A percentile compares a stretch with the other conserved stretches of the same genome.
These are phyloP conservation scores for Pyrenochaeta sp. DNA, from an alignment of 2,329 filamentous ascomycete species.

Conservation along the genomic window DNA sequence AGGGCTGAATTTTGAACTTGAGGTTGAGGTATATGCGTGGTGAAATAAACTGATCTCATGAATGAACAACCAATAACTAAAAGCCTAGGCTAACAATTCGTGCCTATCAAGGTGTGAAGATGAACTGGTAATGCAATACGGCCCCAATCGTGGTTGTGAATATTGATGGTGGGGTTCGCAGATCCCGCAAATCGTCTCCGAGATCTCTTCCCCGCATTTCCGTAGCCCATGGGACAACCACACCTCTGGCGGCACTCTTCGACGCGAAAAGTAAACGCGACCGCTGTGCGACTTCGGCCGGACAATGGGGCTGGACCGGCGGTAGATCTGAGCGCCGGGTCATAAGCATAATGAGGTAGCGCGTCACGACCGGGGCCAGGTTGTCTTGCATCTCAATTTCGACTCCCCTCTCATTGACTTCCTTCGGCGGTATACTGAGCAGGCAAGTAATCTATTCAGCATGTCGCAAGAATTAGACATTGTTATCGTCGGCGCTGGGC, in stretches of 20 bases:
- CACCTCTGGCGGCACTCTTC: neutral
- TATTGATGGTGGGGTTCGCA: conserved; percentile 4
- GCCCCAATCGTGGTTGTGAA: no score
- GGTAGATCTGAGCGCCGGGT: conserved; percentile 19
- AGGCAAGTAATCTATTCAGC: neutral
- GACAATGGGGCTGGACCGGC: conserved; percentile 8
- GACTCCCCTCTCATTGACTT: neutral
- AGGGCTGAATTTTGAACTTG: no score
- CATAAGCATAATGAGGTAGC: conserved; percentile 4
- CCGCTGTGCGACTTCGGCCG: neutral
- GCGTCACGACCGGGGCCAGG: conserved; percentile 6
- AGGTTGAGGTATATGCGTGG: no score
- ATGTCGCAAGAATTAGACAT: conserved; percentile 33
- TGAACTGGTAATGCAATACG: neutral
- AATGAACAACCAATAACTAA: no score
- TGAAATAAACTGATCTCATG: no score
- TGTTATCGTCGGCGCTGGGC: conserved; percentile 49
- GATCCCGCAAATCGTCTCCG: conserved; percentile 5
- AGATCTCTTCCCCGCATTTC: conserved; percentile 7
- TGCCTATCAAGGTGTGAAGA: neutral
- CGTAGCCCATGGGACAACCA: neutral
- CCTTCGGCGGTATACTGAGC: neutral
- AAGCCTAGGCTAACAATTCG: no score
- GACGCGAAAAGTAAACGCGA: neutral
- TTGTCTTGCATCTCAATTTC: neutral